Conservation (phyloP, 2,329 filamentous ascomycete genomes). For the Daldinia sp. region DNA sequence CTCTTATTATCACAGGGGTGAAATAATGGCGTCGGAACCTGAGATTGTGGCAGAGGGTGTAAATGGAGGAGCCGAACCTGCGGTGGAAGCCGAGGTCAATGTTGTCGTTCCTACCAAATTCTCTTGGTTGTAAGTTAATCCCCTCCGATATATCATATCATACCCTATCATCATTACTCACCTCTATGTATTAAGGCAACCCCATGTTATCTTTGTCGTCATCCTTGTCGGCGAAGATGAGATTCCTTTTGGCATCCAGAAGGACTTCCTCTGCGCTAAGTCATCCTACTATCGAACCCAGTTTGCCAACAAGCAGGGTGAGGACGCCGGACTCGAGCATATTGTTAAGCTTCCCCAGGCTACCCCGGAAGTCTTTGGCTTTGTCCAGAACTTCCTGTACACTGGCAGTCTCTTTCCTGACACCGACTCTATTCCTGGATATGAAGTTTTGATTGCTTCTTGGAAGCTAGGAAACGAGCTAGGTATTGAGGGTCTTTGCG, state of each 20-base stretch:
- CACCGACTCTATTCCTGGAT: slow-evolving; percentile 60
- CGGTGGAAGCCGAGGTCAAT: neutral
- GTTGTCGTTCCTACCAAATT: slow-evolving; percentile 15
- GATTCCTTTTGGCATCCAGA: slow-evolving; percentile 68
- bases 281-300: slow-evolving; percentile 62
- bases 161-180: slow-evolving; percentile 18
- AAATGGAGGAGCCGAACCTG: neutral
- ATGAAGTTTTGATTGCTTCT: slow-evolving; percentile 65
- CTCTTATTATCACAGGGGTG: slow-evolving; percentile 2
- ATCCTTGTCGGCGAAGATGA: slow-evolving; percentile 65
- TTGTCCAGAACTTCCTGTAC: slow-evolving; percentile 67
- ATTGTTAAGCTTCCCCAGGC: slow-evolving; percentile 64
- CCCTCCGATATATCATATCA: neutral
- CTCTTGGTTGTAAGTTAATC: slow-evolving; percentile 37
- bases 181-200: slow-evolving; percentile 56
- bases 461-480: slow-evolving; percentile 69
- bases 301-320: slow-evolving; percentile 53
- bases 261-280: slow-evolving; percentile 67
- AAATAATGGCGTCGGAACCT: slow-evolving; percentile 29
- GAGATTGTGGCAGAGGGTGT: neutral
- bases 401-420: slow-evolving; percentile 62
- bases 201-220: slow-evolving; percentile 68
- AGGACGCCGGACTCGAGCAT: slow-evolving; percentile 57
- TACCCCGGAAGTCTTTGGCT: slow-evolving; percentile 64
- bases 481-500: slow-evolving; percentile 66